Percentiles rank a stretch among this genome's conserved stretches.
Conservation (phyloP, 108 stramenopile genomes). For the Cylindrotheca fusiformis region DNA sequence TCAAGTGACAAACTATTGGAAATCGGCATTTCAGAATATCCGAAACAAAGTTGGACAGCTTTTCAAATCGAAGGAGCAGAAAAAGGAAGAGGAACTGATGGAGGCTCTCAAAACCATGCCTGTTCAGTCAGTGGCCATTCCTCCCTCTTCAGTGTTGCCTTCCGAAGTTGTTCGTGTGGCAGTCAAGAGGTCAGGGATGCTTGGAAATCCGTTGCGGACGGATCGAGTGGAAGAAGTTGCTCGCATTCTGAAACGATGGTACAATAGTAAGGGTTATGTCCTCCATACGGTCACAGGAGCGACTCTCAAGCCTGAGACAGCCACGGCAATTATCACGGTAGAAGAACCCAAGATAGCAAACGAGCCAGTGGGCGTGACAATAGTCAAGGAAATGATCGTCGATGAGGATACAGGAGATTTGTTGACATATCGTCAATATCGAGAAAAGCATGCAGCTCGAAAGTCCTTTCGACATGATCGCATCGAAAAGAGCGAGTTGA, state of each 20-base stretch:
- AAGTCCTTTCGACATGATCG: slow-evolving; percentile 17
- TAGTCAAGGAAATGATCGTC: slow-evolving; percentile 67
- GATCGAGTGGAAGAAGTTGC: slow-evolving; percentile 66
- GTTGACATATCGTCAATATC: slow-evolving; percentile 42
- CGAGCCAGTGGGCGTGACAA: slow-evolving; percentile 51
- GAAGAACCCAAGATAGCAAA: slow-evolving; percentile 41
- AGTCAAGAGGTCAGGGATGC: slow-evolving; percentile 54
- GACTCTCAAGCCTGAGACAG: slow-evolving; percentile 51
- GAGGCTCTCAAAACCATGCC: slow-evolving; percentile 33
- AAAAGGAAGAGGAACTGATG: slow-evolving; percentile 32
- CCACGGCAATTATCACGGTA: slow-evolving; percentile 37
- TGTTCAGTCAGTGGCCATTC: slow-evolving; percentile 36
- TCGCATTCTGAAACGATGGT: slow-evolving; percentile 58
- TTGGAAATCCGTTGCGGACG: slow-evolving; percentile 60
- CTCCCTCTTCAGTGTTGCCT: slow-evolving; percentile 65
- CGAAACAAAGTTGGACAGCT: not conserved
- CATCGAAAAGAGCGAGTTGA: slow-evolving; percentile 21
- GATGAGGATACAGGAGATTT: slow-evolving; percentile 48
- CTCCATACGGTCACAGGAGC: slow-evolving; percentile 71
- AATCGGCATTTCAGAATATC: slow-evolving; percentile 10
- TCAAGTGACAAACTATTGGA: slow-evolving; percentile 13
- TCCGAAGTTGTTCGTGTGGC: slow-evolving; percentile 54
- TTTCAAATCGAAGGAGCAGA: slow-evolving; percentile 9
- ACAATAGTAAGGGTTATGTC: slow-evolving; percentile 69
- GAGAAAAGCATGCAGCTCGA: slow-evolving; percentile 20